Evolutionary conservation across 306 rosid species (phyloP).

Genomic region (Acacia acuminata): DNA sequence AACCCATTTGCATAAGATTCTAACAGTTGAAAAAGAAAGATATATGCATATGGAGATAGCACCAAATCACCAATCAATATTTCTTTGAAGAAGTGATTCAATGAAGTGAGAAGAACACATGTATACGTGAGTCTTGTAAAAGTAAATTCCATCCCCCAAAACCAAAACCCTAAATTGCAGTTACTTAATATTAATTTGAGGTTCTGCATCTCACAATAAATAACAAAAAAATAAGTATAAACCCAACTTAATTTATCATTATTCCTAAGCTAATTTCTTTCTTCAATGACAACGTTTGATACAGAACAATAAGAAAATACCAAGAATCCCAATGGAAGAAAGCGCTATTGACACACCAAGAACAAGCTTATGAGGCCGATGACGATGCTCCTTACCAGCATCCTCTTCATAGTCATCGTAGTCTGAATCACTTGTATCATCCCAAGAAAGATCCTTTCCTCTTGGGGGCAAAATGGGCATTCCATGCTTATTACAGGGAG

Average conservation of each 20-base stretch:
- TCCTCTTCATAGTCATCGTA: slow-evolving; percentile 36
- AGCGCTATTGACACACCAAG: slow-evolving; percentile 90
- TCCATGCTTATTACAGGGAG: slow-evolving; percentile 83
- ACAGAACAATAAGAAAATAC: slow-evolving; percentile 66
- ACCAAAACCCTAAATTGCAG: no score
- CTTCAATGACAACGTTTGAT: slow-evolving; percentile 76
- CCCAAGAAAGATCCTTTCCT: slow-evolving; percentile 45
- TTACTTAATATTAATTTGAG: neutral
- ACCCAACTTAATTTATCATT: slow-evolving; percentile 27
- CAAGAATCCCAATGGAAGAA: slow-evolving; percentile 78
- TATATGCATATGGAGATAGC: no score
- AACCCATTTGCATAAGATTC: no score
- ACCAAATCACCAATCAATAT: neutral
- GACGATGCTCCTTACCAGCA: slow-evolving; percentile 53
- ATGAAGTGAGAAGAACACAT: no score
- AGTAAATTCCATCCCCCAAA: neutral
- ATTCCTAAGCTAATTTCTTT: slow-evolving; percentile 37
- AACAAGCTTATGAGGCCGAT: slow-evolving; percentile 78
- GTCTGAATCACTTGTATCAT: slow-evolving; percentile 43
- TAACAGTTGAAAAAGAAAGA: no score
- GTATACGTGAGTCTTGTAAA: no score
- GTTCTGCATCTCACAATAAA: slow-evolving; percentile 11
- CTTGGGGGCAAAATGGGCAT: slow-evolving; percentile 80
- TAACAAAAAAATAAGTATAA: slow-evolving; percentile 40
- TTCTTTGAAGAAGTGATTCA: neutral